Percentiles rank a stretch among this genome's conserved stretches.
phyloP scores from a whole-genome alignment of 371 early-diverging fungal genomes.

The Gilbertella persicaria region DNA sequence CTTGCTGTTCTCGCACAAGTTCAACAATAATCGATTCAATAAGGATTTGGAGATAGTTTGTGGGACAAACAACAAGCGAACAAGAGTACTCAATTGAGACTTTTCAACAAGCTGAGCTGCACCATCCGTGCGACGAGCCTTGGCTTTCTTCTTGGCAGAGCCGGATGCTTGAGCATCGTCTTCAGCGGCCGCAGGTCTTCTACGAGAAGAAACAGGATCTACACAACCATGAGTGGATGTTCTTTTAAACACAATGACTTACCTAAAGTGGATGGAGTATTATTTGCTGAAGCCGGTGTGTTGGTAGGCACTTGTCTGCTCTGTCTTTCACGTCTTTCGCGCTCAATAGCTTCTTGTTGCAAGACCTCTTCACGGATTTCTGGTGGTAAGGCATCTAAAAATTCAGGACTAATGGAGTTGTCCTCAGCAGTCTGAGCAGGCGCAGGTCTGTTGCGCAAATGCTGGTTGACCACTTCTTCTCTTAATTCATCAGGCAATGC shows the following conservation, averaged over 20 bases:
- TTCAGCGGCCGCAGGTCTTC: slow-evolving; percentile 19
- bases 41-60: slow-evolving; percentile 72
- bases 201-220: slow-evolving; percentile 3
- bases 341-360: slow-evolving; percentile 63
- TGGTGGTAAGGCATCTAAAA: slow-evolving; percentile 78
- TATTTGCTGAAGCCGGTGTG: slow-evolving; percentile 12
- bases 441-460: slow-evolving; percentile 33
- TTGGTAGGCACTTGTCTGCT: slow-evolving; percentile 32
- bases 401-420: slow-evolving; percentile 70
- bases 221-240: too few species aligned
- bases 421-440: slow-evolving; percentile 32
- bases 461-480: slow-evolving; percentile 85
- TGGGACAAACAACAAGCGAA: slow-evolving; percentile 84
- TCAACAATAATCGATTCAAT: slow-evolving; percentile 74
- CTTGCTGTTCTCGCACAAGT: slow-evolving; percentile 89
- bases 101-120: slow-evolving; percentile 85
- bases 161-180: slow-evolving; percentile 12
- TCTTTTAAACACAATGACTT: neutral
- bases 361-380: slow-evolving; percentile 83
- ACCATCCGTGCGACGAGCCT: slow-evolving; percentile 50
- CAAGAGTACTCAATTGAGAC: slow-evolving; percentile 76
- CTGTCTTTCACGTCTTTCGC: slow-evolving; percentile 52
- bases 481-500: slow-evolving; percentile 96
- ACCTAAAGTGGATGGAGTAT: slow-evolving; percentile 1
- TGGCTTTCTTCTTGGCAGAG: slow-evolving; percentile 43